These are phyloP conservation scores for Fusarium dlaminii DNA, from an alignment of 2,329 filamentous ascomycete species.

Conservation along the genomic window DNA sequence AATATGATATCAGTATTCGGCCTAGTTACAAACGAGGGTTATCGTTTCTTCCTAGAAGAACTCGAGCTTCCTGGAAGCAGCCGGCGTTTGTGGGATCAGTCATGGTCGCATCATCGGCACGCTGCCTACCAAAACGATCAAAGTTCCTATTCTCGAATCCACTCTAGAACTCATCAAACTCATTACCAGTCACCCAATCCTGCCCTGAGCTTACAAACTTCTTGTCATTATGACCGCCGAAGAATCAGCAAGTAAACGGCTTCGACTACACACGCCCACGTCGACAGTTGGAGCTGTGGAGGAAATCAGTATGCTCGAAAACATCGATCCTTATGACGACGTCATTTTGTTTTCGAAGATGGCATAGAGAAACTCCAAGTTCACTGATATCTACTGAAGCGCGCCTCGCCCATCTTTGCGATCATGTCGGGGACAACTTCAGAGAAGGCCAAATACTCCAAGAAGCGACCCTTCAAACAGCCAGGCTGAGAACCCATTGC, in stretches of 20 bases:
- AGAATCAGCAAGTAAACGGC: background rate
- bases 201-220: background rate
- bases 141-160: no score
- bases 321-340: constrained; percentile 11
- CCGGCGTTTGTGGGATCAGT: no score
- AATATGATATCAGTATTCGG: no score
- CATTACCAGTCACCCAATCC: background rate
- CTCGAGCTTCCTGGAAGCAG: no score
- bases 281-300: background rate
- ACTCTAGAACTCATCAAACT: no score
- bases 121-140: no score
- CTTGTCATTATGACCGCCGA: background rate
- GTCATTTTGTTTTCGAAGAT: constrained; percentile 2
- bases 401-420: background rate
- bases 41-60: no score
- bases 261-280: background rate
- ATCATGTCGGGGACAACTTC: constrained; percentile 6
- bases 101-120: no score
- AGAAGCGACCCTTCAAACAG: background rate
- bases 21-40: no score
- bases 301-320: background rate
- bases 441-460: background rate
- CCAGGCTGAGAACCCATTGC: background rate
- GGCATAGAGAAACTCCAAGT: background rate
- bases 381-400: constrained; percentile 4